Evolutionary conservation across 2,329 filamentous ascomycete genomes (phyloP).

Genomic region (Trichophyton rubrum): DNA sequence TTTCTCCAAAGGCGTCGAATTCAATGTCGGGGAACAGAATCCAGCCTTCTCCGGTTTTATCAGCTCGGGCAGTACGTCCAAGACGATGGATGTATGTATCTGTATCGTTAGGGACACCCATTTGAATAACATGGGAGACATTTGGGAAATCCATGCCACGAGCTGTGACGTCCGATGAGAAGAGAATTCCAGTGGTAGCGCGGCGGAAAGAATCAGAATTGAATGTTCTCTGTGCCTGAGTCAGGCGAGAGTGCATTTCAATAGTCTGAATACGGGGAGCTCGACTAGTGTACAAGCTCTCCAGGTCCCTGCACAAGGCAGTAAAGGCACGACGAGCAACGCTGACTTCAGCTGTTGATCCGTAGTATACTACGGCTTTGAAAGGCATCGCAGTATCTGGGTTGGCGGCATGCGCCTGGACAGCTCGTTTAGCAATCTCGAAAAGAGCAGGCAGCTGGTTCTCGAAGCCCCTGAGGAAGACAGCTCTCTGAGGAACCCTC

Average conservation of each 20-base stretch:
- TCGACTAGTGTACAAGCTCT: constrained; percentile 18
- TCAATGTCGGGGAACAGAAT: constrained; percentile 46
- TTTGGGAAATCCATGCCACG: constrained; percentile 73
- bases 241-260: constrained; percentile 69
- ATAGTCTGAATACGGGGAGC: constrained; percentile 29
- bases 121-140: constrained; percentile 67
- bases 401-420: constrained; percentile 30
- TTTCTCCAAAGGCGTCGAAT: constrained; percentile 35
- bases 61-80: constrained; percentile 60
- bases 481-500: constrained; percentile 65
- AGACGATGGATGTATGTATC: constrained; percentile 68
- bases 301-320: constrained; percentile 31
- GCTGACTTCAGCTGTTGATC: constrained; percentile 61
- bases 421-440: constrained; percentile 57
- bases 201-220: constrained; percentile 60
- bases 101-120: constrained; percentile 51
- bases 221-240: constrained; percentile 55
- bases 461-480: constrained; percentile 54
- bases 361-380: constrained; percentile 93
- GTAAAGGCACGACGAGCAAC: constrained; percentile 50
- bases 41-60: constrained; percentile 51
- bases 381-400: constrained; percentile 48
- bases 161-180: constrained; percentile 70
- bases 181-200: constrained; percentile 50
- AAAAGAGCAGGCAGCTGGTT: constrained; percentile 66